Percentiles rank a stretch among this genome's conserved stretches.
These are phyloP conservation scores for Neofusicoccum kwambonambiense DNA, from an alignment of 2,329 filamentous ascomycete genomes.

Conservation along the genomic window DNA sequence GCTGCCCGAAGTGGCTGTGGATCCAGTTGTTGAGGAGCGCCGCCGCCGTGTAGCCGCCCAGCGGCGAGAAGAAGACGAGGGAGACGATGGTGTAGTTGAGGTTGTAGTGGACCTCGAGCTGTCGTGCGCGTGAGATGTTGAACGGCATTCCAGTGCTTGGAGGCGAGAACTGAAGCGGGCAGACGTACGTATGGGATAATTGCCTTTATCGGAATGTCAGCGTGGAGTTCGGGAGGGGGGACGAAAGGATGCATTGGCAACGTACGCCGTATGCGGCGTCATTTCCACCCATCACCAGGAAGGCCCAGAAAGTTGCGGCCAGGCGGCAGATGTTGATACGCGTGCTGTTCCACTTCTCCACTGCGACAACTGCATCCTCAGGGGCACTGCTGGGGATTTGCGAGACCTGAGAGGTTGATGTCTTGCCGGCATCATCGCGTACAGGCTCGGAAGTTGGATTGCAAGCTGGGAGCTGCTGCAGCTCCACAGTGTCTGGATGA, in stretches of 20 bases:
- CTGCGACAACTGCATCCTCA: background rate
- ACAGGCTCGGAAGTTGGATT: background rate
- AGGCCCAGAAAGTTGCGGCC: slow-evolving; percentile 58
- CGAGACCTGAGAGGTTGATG: background rate
- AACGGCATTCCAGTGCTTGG: no score
- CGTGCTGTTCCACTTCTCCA: slow-evolving; percentile 64
- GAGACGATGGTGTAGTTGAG: slow-evolving; percentile 64
- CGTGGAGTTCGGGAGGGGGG: background rate
- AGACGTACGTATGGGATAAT: slow-evolving; percentile 50
- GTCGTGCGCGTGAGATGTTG: slow-evolving; percentile 1
- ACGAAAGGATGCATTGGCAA: background rate
- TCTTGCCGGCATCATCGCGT: background rate
- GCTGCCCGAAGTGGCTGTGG: slow-evolving; percentile 59
- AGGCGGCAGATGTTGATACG: slow-evolving; percentile 59
- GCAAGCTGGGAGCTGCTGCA: background rate
- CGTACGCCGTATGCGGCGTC: slow-evolving; percentile 64
- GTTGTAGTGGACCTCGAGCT: slow-evolving; percentile 63
- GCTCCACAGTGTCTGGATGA: background rate
- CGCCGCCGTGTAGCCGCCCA: slow-evolving; percentile 51
- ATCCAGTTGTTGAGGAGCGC: slow-evolving; percentile 41
- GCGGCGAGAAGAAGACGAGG: slow-evolving; percentile 66
- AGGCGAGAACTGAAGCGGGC: background rate
- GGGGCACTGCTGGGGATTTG: background rate
- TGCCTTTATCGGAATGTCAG: slow-evolving; percentile 25
- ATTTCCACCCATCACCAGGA: slow-evolving; percentile 66